These are phyloP conservation scores for Cucumis cinereus DNA, from an alignment of 306 rosid genomes.

Conservation along the genomic window DNA sequence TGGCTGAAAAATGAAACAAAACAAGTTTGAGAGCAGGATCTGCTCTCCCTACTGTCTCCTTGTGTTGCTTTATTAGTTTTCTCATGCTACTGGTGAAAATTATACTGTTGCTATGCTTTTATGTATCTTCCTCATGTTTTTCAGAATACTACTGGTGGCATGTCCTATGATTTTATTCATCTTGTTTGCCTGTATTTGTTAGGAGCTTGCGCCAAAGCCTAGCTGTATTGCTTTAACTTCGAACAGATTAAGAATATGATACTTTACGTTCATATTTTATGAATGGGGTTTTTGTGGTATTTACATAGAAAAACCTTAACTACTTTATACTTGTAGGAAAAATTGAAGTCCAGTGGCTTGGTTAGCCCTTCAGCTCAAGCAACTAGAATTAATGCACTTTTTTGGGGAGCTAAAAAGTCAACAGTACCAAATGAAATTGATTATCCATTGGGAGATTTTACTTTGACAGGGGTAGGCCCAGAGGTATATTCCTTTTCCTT, in stretches of 20 bases:
- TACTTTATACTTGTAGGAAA: constrained; percentile 16
- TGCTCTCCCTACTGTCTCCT: background rate
- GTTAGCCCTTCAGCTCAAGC: constrained; percentile 11
- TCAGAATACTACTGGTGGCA: background rate
- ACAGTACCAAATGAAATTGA: constrained; percentile 22
- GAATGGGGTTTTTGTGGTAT: background rate
- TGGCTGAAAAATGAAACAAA: background rate
- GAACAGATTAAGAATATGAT: background rate
- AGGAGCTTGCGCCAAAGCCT: background rate
- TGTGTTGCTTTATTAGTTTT: background rate
- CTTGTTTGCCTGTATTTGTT: background rate
- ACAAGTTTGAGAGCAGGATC: background rate
- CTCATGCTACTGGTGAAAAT: background rate
- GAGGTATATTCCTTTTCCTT: constrained; percentile 16
- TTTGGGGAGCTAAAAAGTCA: constrained; percentile 49
- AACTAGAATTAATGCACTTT: constrained; percentile 35
- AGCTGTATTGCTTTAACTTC: background rate
- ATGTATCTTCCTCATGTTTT: background rate
- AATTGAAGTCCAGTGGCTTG: constrained; percentile 14
- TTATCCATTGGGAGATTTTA: constrained; percentile 26
- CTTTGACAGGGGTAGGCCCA: constrained; percentile 24
- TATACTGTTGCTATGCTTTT: background rate
- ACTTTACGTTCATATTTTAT: background rate
- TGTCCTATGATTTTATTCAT: background rate
- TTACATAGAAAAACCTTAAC: background rate